Base-by-base conservation (phyloP, 2,329 filamentous ascomycete genomes). In the Colletotrichum ledebouriae region DNA sequence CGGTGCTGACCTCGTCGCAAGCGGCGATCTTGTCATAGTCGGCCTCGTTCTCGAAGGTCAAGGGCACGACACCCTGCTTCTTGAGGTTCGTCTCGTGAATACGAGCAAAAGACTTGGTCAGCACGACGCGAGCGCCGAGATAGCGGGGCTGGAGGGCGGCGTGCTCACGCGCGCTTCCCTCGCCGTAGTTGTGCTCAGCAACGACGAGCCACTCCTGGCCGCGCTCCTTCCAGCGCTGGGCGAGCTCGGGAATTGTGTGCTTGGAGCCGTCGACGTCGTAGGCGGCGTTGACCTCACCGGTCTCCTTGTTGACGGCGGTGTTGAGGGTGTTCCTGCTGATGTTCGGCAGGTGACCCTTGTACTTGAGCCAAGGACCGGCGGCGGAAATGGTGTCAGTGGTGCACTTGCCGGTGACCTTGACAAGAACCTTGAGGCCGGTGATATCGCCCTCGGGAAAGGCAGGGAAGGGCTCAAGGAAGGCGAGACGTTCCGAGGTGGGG, bases 301-400 rank as follows among this genome's bases (percentile, higher is more conserved):
- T 99, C 71, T 93, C 93, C 49, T 92, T 94, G 80, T 98, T 98
- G 77, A 94, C 87, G 69, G 96, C 96, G 61, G 94, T 96, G 82
- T 98, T 98, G 72, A 99, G 89, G 2, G 96, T 99, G 87, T 99
- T 99, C 77, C 94, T 94, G 74, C 91, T 92, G 80, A 99, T 99
- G 85, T 99, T 99, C 79, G 96, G 94, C 71, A 99, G 89, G 81
- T 99, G 96, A 71, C 96, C 96, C 86, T 98, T 98, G 89, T 98
- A 99, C 83, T 98, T 98, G 73, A 99, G 89, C 95, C 95, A 98
- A 15, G 95, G 95, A 6, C 95, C 95, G 1, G 95, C 95, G 39
- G 95, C 95, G 42, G 94, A 98, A 81, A 99, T 99, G 74, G 96
- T 98, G 82, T 99, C 96, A 49, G 96, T 99, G 65, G 96, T 99